These are phyloP conservation scores for Entomortierella parvispora DNA, from an alignment of 192 early-diverging fungal genomes.

Conservation along the genomic window DNA sequence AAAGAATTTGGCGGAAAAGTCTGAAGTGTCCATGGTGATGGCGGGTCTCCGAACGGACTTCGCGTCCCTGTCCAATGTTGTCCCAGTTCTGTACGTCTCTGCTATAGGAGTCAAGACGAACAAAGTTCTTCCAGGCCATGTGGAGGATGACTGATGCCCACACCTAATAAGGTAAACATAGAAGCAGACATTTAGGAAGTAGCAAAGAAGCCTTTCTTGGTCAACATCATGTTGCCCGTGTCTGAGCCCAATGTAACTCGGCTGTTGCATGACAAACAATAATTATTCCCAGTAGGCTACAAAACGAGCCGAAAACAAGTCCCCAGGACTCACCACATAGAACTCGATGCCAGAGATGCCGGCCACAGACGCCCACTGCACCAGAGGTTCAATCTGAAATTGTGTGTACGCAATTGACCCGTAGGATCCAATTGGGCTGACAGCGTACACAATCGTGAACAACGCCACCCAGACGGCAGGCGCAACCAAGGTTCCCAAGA, in stretches of 20 bases:
- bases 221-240: too few species aligned
- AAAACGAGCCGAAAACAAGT: too few species aligned
- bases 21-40: background rate
- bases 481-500: slow-evolving; percentile 25
- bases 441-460: slow-evolving; percentile 31
- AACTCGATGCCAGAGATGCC: slow-evolving; percentile 45
- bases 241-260: too few species aligned
- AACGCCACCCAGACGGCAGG: slow-evolving; percentile 34
- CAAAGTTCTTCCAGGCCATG: slow-evolving; percentile 14
- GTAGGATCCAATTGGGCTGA: slow-evolving; percentile 43
- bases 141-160: slow-evolving; percentile 34
- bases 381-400: slow-evolving; percentile 35
- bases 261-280: too few species aligned
- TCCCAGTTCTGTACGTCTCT: slow-evolving; percentile 7
- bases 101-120: slow-evolving; percentile 11
- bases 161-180: background rate
- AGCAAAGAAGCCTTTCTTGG: too few species aligned
- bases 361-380: slow-evolving; percentile 44
- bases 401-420: slow-evolving; percentile 41
- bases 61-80: slow-evolving; percentile 3
- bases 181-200: too few species aligned
- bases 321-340: slow-evolving; percentile 17
- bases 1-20: slow-evolving; percentile 1
- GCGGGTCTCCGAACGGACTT: background rate
- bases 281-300: too few species aligned